Evolutionary conservation across 495 filamentous ascomycete species (phyloP), one percentile per base, ranked within the genome.

Genomic region (Viridothelium virens): DNA sequence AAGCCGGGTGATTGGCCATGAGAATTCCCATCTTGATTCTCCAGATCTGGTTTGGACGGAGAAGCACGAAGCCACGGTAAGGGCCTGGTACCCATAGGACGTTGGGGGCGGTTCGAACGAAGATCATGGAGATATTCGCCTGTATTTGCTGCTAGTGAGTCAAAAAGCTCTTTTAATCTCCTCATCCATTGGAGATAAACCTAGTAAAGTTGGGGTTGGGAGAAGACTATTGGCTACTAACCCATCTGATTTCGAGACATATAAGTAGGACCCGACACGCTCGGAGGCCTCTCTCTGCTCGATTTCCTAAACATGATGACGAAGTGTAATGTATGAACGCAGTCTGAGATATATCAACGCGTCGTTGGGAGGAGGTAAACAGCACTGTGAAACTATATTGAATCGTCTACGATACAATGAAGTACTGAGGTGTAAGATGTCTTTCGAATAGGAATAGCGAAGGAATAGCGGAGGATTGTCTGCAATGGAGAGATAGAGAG

Each of bases 231-330:
- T 41, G 56, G 64, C 16, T 70, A 46, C 85, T 81, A 79, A 96
- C 92, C 89, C 75, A 95, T 87, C 78, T 96, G 91, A 56, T 92
- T 86, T 74, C 85, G 86, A 44, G 86, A 86, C 92, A 96, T 96
- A 78, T 90, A 95, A 47, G 84, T 82, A 34, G 89, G 87, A 46
- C 86, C 86, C 33, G 90, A 87, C 68, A 88, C 61, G 56, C 63
- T 39, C 9, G 67, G 61, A 38, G 64, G 64, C 44, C 67, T 63
- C 38, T 76, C 75, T 66, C 66, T 71, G 62, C 70, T 70, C 47
- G 53, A 59, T 36, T 59, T 59, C 6, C 53, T n/a, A 31, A 59
- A 59, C 53, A 59, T 59, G 53, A 59, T 59, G 31, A 31, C 53
- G 18, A 53, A 6, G 36, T 59, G 3, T 59, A 18, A 33, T n/a